These are phyloP conservation scores for Xanthoconium stramineum DNA, from an alignment of 768 basidiomycete genomes.

Conservation along the genomic window DNA sequence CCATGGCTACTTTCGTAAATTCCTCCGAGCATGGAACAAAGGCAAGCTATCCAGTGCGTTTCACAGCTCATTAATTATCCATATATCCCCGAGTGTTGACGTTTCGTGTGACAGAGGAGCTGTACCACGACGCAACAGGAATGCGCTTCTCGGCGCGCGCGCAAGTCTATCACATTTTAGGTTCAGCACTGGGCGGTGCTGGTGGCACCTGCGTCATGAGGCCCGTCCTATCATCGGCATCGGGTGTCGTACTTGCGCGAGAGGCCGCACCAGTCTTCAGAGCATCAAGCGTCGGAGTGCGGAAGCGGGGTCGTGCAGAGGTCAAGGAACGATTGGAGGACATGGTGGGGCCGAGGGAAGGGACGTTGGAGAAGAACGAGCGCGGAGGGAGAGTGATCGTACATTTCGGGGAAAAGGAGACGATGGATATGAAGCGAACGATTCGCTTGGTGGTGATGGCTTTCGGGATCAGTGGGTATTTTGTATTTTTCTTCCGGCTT, in stretches of 20 bases:
- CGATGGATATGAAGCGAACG: constrained; percentile 75
- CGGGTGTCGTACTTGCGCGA: constrained; percentile 66
- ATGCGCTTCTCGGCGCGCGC: constrained; percentile 56
- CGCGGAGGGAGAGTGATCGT: constrained; percentile 65
- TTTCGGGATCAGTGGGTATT: too few relatives aligned
- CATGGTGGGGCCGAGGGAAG: constrained; percentile 79
- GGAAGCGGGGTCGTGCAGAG: constrained; percentile 62
- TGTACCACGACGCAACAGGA: constrained; percentile 60
- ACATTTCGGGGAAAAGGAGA: constrained; percentile 71
- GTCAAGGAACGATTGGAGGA: constrained; percentile 73
- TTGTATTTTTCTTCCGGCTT: not conserved
- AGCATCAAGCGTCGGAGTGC: constrained; percentile 51
- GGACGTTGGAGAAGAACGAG: constrained; percentile 85
- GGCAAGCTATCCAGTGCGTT: constrained; percentile 63
- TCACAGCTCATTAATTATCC: too few relatives aligned
- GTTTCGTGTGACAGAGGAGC: constrained; percentile 34
- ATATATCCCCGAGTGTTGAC: too few relatives aligned
- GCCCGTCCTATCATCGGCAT: constrained; percentile 64
- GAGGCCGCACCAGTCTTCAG: constrained; percentile 60
- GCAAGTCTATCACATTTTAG: constrained; percentile 44
- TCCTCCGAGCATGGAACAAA: constrained; percentile 87
- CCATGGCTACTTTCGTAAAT: constrained; percentile 85
- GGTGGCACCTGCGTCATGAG: constrained; percentile 47
- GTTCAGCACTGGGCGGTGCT: not conserved
- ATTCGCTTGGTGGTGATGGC: too few relatives aligned